A percentile compares a stretch with the other conserved stretches of the same genome.
Evolutionary conservation across 2,329 filamentous ascomycete species (phyloP).

Genomic region (Lasiodiplodia citricola): DNA sequence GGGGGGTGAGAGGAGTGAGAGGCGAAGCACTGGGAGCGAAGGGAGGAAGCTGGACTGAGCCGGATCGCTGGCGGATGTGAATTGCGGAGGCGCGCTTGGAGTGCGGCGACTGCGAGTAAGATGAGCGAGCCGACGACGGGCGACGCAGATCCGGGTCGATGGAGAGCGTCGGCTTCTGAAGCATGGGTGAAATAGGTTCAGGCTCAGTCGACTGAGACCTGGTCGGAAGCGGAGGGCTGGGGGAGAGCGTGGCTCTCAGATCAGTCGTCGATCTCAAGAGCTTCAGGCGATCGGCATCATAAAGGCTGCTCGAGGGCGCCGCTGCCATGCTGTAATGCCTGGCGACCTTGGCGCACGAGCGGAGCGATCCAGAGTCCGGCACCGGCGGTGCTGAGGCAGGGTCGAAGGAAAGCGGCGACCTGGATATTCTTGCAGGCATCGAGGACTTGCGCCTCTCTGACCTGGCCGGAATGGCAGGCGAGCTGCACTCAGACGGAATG

Average conservation of each 20-base stretch:
- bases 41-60: constrained; percentile 23
- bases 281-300: constrained; percentile 12
- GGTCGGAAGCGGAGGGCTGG: constrained; percentile 12
- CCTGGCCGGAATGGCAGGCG: constrained; percentile 1
- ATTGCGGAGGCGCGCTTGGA: constrained; percentile 22
- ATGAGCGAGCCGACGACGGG: constrained; percentile 23
- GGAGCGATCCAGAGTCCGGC: constrained; percentile 15
- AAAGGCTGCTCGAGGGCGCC: background rate
- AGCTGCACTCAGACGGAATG: background rate
- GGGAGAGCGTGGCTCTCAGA: constrained; percentile 2
- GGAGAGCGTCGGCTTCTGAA: constrained; percentile 4
- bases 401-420: constrained; percentile 23
- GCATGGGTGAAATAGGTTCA: constrained; percentile 10
- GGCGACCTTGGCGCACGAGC: constrained; percentile 4
- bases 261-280: constrained; percentile 22
- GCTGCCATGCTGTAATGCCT: constrained; percentile 26
- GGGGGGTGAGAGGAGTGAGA: constrained; percentile 38
- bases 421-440: constrained; percentile 10
- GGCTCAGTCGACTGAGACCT: constrained; percentile 21
- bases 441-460: constrained; percentile 22
- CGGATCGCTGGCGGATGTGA: constrained; percentile 23
- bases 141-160: constrained; percentile 8
- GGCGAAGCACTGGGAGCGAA: constrained; percentile 31
- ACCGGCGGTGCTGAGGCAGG: constrained; percentile 8
- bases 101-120: constrained; percentile 19